phyloP scores from a whole-genome alignment of 169 alveolate genomes.

The Plasmodium inui region DNA sequence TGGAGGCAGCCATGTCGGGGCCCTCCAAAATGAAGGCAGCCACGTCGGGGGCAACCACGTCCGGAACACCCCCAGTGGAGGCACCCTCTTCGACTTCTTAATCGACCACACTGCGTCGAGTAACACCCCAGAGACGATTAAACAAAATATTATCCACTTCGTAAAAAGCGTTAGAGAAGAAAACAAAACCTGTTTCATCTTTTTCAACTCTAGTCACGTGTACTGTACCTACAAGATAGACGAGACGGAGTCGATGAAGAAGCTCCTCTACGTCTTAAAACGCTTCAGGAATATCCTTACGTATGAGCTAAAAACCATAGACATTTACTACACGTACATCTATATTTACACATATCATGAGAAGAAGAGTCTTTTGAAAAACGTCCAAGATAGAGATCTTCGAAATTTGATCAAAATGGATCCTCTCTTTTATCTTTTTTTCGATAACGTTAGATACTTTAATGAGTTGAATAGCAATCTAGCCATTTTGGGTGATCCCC shows the following conservation, averaged over 20 bases:
- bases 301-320: slow-evolving; percentile 40
- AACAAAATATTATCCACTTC: slow-evolving; percentile 16
- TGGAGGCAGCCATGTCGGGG: neutral
- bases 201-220: slow-evolving; percentile 31
- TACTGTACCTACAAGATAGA: slow-evolving; percentile 62
- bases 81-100: neutral
- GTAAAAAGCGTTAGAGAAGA: slow-evolving; percentile 33
- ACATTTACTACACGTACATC: slow-evolving; percentile 63
- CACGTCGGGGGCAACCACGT: neutral
- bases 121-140: neutral
- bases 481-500: neutral
- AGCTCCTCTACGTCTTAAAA: slow-evolving; percentile 1
- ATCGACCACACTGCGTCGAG: neutral
- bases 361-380: slow-evolving; percentile 33
- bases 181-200: slow-evolving; percentile 52
- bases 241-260: slow-evolving; percentile 36
- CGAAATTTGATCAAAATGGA: slow-evolving; percentile 36
- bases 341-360: slow-evolving; percentile 54
- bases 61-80: neutral
- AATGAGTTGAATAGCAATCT: slow-evolving; percentile 18
- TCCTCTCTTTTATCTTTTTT: slow-evolving; percentile 59
- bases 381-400: slow-evolving; percentile 26
- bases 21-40: neutral
- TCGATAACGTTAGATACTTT: slow-evolving; percentile 16
- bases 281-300: slow-evolving; percentile 3